Evolutionary conservation across 1,139 yeast genomes (phyloP), one percentile per base, ranked within the genome.

Genomic region (Kodamaea ohmeri): DNA sequence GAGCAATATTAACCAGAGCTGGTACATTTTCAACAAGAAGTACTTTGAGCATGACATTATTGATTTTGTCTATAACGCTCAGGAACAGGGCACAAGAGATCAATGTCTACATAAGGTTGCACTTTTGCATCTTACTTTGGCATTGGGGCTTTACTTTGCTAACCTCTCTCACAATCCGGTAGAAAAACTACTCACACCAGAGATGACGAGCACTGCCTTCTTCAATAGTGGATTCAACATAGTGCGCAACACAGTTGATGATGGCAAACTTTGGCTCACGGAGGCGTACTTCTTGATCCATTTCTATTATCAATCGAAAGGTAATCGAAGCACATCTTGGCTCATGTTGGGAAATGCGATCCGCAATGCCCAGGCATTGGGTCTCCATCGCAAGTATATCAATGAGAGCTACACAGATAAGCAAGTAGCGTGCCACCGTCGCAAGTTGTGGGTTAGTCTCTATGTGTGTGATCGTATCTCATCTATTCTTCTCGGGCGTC

Each of bases 241-340:
- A 4, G 44, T 63, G 38, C 45, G 57, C 29, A 48, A 55, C n/a
- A 52, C 58, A 4, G 55, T 55, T 3, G 65, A 64, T 33, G 72
- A 67, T 45, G 68, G 67, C 2, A 63, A 61, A 30, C 40, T 68
- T 6, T 71, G 76, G 74, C 48, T 66, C 15, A 68, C 70, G 1
- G 67, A 71, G 42, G 64, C 66, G 3, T 59, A 71, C 40, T 52
- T 66, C 30, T 50, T 72, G 31, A 55, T 63, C 19, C 64, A 58
- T 42, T 61, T 67, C 44, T 70, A 58, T 45, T 64, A 69, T 42
- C 71, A 67, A 39, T 48, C 59, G 18, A 56, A 56, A 13, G 62
- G 71, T n/a, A 60, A 63, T 34, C 58, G 69, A 42, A 61, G 64
- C 36, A 61, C 71, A 0, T 64, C 74, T 8, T 73, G 77, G 74